Conservation (phyloP, 2,329 filamentous ascomycete genomes). For the Xylariaceae sp. region DNA sequence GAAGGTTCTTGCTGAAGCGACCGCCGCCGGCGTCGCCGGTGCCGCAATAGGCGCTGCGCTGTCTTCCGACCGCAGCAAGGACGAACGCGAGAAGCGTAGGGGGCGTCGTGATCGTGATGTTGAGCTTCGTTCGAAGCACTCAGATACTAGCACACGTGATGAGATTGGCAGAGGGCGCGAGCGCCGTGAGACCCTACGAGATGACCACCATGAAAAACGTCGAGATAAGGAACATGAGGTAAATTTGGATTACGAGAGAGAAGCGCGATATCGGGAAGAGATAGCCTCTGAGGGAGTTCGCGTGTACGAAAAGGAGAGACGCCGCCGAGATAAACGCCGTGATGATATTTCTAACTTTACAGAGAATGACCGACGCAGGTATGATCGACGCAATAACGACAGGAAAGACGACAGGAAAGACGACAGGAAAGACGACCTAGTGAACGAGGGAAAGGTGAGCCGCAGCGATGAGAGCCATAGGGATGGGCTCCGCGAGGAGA, state of each 20-base stretch:
- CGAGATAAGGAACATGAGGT: conserved; percentile 20
- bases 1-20: conserved; percentile 46
- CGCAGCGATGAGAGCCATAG: conserved; percentile 32
- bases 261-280: conserved; percentile 25
- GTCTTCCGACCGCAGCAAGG: conserved; percentile 40
- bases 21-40: conserved; percentile 52
- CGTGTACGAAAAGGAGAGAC: conserved; percentile 26
- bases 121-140: conserved; percentile 34
- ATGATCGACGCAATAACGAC: conserved; percentile 19
- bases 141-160: conserved; percentile 21
- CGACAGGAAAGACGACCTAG: conserved; percentile 26
- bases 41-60: conserved; percentile 53
- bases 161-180: conserved; percentile 29
- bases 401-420: conserved; percentile 21
- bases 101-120: conserved; percentile 38
- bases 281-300: conserved; percentile 21
- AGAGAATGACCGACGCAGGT: conserved; percentile 23
- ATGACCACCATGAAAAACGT: conserved; percentile 30
- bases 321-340: conserved; percentile 31
- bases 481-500: conserved; percentile 22
- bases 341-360: conserved; percentile 36
- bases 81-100: conserved; percentile 36
- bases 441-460: conserved; percentile 33
- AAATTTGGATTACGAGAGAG: conserved; percentile 17
- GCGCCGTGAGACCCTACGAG: conserved; percentile 35